Base-by-base conservation (phyloP, 1,284 basidiomycete genomes). In the Heterobasidion occidentale region DNA sequence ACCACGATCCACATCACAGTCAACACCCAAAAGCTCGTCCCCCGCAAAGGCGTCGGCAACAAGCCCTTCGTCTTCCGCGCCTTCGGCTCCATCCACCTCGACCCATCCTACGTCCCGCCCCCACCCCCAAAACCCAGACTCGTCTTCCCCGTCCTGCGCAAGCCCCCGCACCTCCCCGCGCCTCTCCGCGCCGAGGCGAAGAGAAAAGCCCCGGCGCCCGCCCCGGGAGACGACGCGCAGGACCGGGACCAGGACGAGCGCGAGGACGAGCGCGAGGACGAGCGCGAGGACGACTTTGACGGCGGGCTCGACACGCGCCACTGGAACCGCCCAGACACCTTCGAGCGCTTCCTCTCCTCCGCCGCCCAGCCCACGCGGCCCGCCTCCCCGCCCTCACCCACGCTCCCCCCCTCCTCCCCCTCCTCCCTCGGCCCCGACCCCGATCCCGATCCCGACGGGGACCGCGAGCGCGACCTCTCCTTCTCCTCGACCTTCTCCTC, bases 1-100 rank as follows among this genome's bases (percentile, higher is more conserved):
- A 76, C 74, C 0, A 75, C 76, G 50, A 67, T 87, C 9, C 84
- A 88, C 55, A 81, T 88, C 51, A 84, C 83, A 1, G 66, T 81
- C 42, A 83, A 83, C 63, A 77, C 73, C 1, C 68, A 70, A 6
- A 65, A 70, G 11, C 66, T 85, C 7, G 75, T 75, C 15, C 65
- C 70, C 3, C 78, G 84, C 3, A 77, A 76, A 60, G 84, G 84
- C 7, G 68, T 67, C 1, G 77, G 82, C 7, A 86, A 86, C 62
- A 72, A 73, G 20, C 86, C 86, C 0, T 75, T 75, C 58, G 71
- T 87, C 9, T 86, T 88, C 65, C 61, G 62, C 9, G 82, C 81
- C 2, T 73, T 72, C 19, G 83, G 83, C 20, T 53, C 56, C 8
- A 58, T 64, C 11, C 61, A 68, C 53, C 54, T 67, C 55, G 63